phyloP scores from a whole-genome alignment of 2,329 filamentous ascomycete species.

The Botrytis deweyae region DNA sequence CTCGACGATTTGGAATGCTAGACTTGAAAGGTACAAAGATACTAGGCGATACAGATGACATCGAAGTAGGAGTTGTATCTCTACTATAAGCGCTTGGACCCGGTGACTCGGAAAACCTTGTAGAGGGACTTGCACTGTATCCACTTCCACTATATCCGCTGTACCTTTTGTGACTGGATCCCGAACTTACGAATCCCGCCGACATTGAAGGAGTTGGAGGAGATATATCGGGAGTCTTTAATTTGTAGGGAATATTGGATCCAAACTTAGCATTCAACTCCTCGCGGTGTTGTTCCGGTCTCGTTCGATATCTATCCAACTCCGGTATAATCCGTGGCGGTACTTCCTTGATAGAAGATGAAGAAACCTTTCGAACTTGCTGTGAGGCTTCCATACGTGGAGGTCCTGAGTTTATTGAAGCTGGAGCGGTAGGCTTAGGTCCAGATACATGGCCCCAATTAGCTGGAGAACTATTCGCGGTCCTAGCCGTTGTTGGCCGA shows the following conservation, averaged over 20 bases:
- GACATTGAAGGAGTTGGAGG: constrained; percentile 66
- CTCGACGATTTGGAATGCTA: constrained; percentile 48
- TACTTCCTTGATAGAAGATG: constrained; percentile 26
- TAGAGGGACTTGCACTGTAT: constrained; percentile 71
- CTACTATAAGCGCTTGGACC: constrained; percentile 70
- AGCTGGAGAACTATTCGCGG: constrained; percentile 28
- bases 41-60: constrained; percentile 71
- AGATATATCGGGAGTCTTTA: constrained; percentile 65
- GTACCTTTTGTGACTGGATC: constrained; percentile 43
- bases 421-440: constrained; percentile 16
- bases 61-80: constrained; percentile 75
- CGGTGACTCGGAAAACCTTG: constrained; percentile 71
- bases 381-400: constrained; percentile 37
- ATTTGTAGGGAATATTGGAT: constrained; percentile 53
- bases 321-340: constrained; percentile 52
- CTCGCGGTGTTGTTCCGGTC: constrained; percentile 42
- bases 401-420: neutral
- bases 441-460: constrained; percentile 27
- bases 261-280: constrained; percentile 37
- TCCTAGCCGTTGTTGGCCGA: constrained; percentile 31
- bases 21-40: constrained; percentile 48
- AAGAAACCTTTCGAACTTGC: constrained; percentile 33
- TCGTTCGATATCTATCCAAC: constrained; percentile 58
- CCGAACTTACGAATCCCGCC: constrained; percentile 32
- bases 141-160: constrained; percentile 45